Evolutionary conservation across 768 basidiomycete species (phyloP).

Genomic region (Lactarius trivialis): DNA sequence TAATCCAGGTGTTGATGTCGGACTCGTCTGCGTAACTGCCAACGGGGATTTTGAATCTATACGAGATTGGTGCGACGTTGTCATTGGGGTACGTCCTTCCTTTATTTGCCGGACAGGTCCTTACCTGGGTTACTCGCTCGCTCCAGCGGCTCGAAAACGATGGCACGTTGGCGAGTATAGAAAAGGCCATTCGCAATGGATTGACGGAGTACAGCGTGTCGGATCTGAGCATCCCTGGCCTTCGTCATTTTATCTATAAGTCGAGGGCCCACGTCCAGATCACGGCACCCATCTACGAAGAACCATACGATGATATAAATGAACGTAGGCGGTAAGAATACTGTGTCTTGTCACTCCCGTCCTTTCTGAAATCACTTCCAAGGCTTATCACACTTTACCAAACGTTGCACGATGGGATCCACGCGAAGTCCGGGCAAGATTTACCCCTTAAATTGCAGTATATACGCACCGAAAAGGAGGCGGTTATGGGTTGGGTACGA

Average conservation of each 20-base stretch:
- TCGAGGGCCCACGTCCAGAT: slow-evolving; percentile 84
- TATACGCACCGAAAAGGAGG: slow-evolving; percentile 77
- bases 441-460: slow-evolving; percentile 81
- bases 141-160: slow-evolving; percentile 58
- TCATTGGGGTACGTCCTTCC: slow-evolving; percentile 43
- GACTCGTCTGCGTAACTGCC: slow-evolving; percentile 74
- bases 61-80: slow-evolving; percentile 64
- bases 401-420: slow-evolving; percentile 78
- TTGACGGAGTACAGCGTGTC: slow-evolving; percentile 61
- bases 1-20: slow-evolving; percentile 28
- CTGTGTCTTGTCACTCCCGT: slow-evolving; percentile 11
- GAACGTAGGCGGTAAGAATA: slow-evolving; percentile 52
- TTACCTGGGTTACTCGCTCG: neutral
- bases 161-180: slow-evolving; percentile 47
- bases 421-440: slow-evolving; percentile 81
- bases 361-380: slow-evolving; percentile 6
- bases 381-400: slow-evolving; percentile 88
- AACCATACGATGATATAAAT: slow-evolving; percentile 62
- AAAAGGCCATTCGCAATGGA: slow-evolving; percentile 40
- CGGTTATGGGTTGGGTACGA: slow-evolving; percentile 91
- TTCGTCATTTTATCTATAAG: slow-evolving; percentile 95
- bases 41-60: slow-evolving; percentile 84
- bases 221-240: slow-evolving; percentile 78
- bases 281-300: slow-evolving; percentile 79
- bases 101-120: neutral